phyloP scores from a whole-genome alignment of 768 basidiomycete species.

The Hypholoma fasciculare region DNA sequence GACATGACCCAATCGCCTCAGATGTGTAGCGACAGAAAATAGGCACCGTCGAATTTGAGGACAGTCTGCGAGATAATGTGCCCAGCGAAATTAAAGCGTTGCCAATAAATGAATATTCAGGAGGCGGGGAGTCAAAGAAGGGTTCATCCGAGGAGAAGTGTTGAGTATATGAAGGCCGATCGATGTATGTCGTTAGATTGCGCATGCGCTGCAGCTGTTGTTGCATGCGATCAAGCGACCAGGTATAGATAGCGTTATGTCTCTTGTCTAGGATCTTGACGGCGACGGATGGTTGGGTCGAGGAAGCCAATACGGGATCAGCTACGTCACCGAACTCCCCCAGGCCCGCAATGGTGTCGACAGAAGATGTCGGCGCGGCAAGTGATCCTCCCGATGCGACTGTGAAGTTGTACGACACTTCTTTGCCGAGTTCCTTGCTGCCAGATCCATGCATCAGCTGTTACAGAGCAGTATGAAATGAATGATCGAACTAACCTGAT shows the following conservation, averaged over 20 bases:
- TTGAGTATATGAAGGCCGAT: constrained; percentile 89
- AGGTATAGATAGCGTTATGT: constrained; percentile 85
- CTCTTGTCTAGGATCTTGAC: constrained; percentile 91
- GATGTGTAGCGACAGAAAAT: constrained; percentile 94
- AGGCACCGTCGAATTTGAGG: constrained; percentile 74
- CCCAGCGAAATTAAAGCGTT: constrained; percentile 82
- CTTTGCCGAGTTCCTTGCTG: constrained; percentile 86
- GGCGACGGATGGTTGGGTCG: constrained; percentile 80
- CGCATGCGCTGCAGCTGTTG: constrained; percentile 93
- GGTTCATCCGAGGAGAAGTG: constrained; percentile 94
- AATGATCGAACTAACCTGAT: constrained; percentile 59
- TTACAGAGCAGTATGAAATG: not conserved
- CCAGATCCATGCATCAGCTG: not conserved
- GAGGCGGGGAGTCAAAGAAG: constrained; percentile 87
- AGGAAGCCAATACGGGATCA: constrained; percentile 74
- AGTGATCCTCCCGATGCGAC: constrained; percentile 82
- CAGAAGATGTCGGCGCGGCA: constrained; percentile 76
- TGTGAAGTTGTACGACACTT: constrained; percentile 90
- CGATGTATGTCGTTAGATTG: constrained; percentile 86
- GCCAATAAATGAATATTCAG: constrained; percentile 92
- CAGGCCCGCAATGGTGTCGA: constrained; percentile 83
- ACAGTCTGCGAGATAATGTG: constrained; percentile 74
- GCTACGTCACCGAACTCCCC: constrained; percentile 92
- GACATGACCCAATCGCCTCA: constrained; percentile 94
- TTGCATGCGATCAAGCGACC: constrained; percentile 87